A percentile compares a stretch with the other conserved stretches of the same genome.
Conservation (phyloP, 202 grass and related monocot species). For the Panicum virgatum region DNA sequence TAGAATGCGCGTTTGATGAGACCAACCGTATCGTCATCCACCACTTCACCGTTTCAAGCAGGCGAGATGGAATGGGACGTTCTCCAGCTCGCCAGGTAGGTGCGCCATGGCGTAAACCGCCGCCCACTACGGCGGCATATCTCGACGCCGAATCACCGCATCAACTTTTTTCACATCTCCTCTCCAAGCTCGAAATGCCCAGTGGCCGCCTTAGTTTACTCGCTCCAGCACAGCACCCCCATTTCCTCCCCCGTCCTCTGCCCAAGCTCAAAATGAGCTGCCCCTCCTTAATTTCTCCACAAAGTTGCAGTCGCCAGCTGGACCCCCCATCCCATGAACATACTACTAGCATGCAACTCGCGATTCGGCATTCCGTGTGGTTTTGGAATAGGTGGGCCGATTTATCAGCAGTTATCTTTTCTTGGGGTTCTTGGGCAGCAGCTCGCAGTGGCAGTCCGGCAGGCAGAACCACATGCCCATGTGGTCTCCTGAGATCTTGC, state of each 20-base stretch:
- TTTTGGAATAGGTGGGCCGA: not conserved
- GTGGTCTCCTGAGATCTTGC: constrained; percentile 43
- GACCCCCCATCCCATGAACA: not conserved
- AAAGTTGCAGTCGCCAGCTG: constrained; percentile 29
- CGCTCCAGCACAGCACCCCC: not conserved
- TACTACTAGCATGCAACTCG: not conserved
- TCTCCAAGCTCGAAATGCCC: not conserved
- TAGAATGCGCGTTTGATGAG: not conserved
- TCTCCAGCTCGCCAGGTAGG: not conserved
- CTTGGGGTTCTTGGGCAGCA: not conserved
- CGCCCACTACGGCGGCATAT: constrained; percentile 27
- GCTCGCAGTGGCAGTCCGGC: not conserved
- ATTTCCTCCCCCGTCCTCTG: not conserved
- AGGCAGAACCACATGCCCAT: constrained; percentile 35
- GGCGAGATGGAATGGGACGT: not conserved
- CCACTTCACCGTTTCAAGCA: not conserved
- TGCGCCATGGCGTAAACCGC: constrained; percentile 30
- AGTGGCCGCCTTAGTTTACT: not conserved
- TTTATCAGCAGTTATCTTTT: not conserved
- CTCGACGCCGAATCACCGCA: not conserved
- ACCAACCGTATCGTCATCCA: not conserved
- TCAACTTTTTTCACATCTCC: not conserved
- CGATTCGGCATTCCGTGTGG: constrained; percentile 1
- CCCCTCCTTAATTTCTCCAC: constrained; percentile 30
- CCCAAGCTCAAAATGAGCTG: not conserved